These are phyloP conservation scores for Fusarium sambucinum DNA, from an alignment of 2,329 filamentous ascomycete species.

Conservation along the genomic window DNA sequence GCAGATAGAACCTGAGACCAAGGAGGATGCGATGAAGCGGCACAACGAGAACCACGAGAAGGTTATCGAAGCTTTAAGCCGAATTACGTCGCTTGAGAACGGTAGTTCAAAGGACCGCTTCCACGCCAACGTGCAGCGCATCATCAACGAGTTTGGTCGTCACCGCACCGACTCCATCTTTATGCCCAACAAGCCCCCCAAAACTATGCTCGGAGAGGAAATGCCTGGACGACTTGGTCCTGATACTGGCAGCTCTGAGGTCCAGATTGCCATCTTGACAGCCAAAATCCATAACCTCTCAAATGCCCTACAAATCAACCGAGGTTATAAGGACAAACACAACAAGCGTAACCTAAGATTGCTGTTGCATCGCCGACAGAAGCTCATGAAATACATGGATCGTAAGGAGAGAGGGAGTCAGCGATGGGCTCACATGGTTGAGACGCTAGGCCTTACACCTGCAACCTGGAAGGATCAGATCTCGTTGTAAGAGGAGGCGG, in stretches of 20 bases:
- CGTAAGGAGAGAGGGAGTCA: constrained; percentile 90
- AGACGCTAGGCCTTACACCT: constrained; percentile 85
- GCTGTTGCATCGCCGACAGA: constrained; percentile 90
- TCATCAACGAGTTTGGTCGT: constrained; percentile 88
- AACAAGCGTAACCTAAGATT: constrained; percentile 92
- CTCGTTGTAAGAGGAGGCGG: constrained; percentile 48
- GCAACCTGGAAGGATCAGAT: constrained; percentile 95
- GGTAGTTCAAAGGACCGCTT: constrained; percentile 82
- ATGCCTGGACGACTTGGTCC: constrained; percentile 76
- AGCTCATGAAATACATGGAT: constrained; percentile 86
- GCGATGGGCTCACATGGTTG: constrained; percentile 87
- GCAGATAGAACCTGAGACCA: constrained; percentile 57
- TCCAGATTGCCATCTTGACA: constrained; percentile 96
- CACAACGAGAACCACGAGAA: constrained; percentile 71
- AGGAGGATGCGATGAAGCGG: constrained; percentile 53
- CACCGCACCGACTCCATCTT: constrained; percentile 85
- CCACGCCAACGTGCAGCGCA: constrained; percentile 85
- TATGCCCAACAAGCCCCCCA: constrained; percentile 71
- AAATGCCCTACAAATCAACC: constrained; percentile 73
- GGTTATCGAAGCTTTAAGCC: constrained; percentile 79
- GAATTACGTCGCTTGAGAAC: constrained; percentile 83
- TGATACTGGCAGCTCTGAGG: constrained; percentile 95
- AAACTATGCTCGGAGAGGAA: constrained; percentile 55
- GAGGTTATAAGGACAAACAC: constrained; percentile 86
- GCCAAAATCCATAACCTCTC: constrained; percentile 89